phyloP scores from a whole-genome alignment of 2,329 filamentous ascomycete species.

The Xylariaceae sp. region DNA sequence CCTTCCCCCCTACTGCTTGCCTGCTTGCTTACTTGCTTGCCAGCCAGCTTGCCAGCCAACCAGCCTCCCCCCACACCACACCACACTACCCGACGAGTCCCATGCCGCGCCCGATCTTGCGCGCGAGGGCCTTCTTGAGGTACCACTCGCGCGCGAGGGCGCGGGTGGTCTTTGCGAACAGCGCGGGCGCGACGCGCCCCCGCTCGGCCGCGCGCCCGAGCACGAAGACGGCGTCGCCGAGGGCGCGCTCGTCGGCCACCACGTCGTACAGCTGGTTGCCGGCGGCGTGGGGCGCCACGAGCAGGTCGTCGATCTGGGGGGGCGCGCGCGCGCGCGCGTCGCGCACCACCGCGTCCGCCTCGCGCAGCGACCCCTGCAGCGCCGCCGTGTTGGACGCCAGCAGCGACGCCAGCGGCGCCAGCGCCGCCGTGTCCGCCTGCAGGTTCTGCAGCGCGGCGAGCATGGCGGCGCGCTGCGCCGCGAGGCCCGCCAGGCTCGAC shows the following conservation, averaged over 20 bases:
- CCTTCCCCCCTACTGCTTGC: too few species aligned
- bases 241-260: constrained; percentile 79
- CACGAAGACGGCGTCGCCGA: constrained; percentile 81
- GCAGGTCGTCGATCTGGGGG: constrained; percentile 78
- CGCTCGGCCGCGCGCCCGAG: constrained; percentile 67
- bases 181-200: constrained; percentile 61
- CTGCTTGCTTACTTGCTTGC: too few species aligned
- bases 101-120: constrained; percentile 72
- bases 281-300: constrained; percentile 90
- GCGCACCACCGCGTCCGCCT: constrained; percentile 71
- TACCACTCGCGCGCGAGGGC: constrained; percentile 73
- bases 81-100: constrained; percentile 42
- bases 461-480: constrained; percentile 74
- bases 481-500: constrained; percentile 65
- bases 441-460: constrained; percentile 60
- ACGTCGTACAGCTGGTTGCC: constrained; percentile 86
- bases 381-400: constrained; percentile 72
- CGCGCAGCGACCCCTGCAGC: constrained; percentile 66
- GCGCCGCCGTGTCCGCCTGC: constrained; percentile 63
- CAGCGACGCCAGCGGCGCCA: constrained; percentile 63
- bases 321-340: constrained; percentile 60
- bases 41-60: too few species aligned
- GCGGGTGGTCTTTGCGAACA: constrained; percentile 72
- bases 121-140: constrained; percentile 71
- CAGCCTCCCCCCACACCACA: too few species aligned